Conservation (phyloP, 371 early-diverging fungal genomes). For the Dinochytrium kinnereticum region DNA sequence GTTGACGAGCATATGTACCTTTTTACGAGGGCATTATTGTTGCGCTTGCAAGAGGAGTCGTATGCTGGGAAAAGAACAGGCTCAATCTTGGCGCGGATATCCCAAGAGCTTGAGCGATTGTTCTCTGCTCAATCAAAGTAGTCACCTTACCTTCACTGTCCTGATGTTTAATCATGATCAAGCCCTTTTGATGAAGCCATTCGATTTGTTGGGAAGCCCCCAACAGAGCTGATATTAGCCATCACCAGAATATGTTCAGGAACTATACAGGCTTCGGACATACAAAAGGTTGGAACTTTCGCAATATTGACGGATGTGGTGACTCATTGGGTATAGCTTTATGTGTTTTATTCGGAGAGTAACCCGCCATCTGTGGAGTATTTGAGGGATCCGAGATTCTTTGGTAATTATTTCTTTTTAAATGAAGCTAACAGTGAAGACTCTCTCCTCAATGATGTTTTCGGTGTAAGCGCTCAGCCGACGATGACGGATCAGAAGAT, state of each 20-base stretch:
- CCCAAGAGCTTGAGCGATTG: not conserved
- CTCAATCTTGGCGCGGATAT: not conserved
- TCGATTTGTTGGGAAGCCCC: conserved; percentile 6
- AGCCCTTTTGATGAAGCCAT: conserved; percentile 16
- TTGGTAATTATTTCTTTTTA: not conserved
- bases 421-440: not conserved
- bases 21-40: not conserved
- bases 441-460: conserved; percentile 25
- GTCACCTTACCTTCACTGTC: not conserved
- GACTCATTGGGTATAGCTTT: conserved; percentile 15
- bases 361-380: conserved; percentile 19
- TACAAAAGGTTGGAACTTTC: conserved; percentile 24
- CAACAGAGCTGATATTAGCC: conserved; percentile 13
- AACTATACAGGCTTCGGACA: conserved; percentile 29
- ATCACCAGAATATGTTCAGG: conserved; percentile 4
- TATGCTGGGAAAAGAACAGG: conserved; percentile 1
- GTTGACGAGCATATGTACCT: conserved; percentile 8
- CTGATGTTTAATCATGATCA: not conserved
- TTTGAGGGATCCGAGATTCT: conserved; percentile 15
- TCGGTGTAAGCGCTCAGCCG: conserved; percentile 15
- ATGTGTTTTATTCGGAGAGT: conserved; percentile 15
- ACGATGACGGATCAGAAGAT: conserved; percentile 33
- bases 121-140: not conserved
- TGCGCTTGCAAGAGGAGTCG: conserved; percentile 2
- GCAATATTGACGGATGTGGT: not conserved